phyloP scores from a whole-genome alignment of 257 asterid species.

The Rhazya stricta region DNA sequence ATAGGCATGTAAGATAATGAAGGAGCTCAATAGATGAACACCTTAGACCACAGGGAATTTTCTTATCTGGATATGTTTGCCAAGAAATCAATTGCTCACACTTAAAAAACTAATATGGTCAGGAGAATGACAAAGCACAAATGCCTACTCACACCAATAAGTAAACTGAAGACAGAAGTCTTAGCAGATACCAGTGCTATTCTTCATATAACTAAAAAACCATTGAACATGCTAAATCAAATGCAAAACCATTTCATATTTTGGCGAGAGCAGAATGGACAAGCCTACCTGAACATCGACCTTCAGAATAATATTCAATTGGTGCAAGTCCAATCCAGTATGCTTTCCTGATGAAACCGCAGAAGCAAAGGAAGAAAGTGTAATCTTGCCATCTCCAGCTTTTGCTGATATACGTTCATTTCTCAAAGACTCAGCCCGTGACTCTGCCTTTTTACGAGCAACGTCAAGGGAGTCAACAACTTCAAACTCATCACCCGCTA shows the following conservation, averaged over 20 bases:
- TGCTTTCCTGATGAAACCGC: slow-evolving; percentile 80
- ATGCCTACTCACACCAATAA: not conserved
- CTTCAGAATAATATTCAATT: slow-evolving; percentile 79
- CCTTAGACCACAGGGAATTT: not conserved
- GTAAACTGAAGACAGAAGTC: not conserved
- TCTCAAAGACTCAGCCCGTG: slow-evolving; percentile 61
- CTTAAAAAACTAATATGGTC: not conserved
- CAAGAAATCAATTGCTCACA: not conserved
- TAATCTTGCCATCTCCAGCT: slow-evolving; percentile 93
- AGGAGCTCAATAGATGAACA: not conserved
- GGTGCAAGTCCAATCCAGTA: slow-evolving; percentile 87
- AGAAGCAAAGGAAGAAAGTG: slow-evolving; percentile 90
- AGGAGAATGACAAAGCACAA: not conserved
- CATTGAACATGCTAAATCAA: not conserved
- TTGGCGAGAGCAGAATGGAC: not conserved
- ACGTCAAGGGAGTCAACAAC: slow-evolving; percentile 75
- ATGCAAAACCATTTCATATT: not conserved
- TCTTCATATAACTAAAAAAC: not conserved
- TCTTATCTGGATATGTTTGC: not conserved
- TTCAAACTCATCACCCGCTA: slow-evolving; percentile 97
- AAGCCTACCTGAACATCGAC: slow-evolving; percentile 90
- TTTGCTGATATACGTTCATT: slow-evolving; percentile 76
- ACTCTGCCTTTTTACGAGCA: slow-evolving; percentile 82
- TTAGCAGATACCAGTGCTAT: not conserved
- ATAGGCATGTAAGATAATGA: not conserved